These are phyloP conservation scores for Cordyceps fumosorosea DNA, from an alignment of 2,329 filamentous ascomycete genomes.

Conservation along the genomic window DNA sequence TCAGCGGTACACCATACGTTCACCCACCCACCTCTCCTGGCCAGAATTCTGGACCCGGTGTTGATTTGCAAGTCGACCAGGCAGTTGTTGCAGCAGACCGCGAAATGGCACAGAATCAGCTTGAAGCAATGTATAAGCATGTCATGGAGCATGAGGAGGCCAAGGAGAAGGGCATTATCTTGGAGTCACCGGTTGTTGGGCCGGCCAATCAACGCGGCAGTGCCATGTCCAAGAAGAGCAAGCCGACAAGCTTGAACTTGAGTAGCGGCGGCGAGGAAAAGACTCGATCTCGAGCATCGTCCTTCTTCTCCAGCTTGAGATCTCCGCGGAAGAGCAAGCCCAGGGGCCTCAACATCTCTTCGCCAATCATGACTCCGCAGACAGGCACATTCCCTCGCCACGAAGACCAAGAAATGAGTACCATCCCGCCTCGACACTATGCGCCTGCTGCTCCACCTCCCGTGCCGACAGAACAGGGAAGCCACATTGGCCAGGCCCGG, in stretches of 20 bases:
- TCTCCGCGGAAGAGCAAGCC: conserved; percentile 50
- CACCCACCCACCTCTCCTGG: conserved; percentile 32
- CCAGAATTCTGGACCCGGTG: conserved; percentile 47
- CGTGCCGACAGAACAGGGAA: conserved; percentile 42
- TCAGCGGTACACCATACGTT: conserved; percentile 20
- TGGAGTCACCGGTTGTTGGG: conserved; percentile 34
- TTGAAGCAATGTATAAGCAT: conserved; percentile 85
- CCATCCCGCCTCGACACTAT: conserved; percentile 53
- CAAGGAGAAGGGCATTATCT: conserved; percentile 48
- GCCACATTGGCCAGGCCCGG: conserved; percentile 23
- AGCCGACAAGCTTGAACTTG: conserved; percentile 46
- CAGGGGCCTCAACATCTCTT: conserved; percentile 53
- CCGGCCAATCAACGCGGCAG: conserved; percentile 20
- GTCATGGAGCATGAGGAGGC: conserved; percentile 84
- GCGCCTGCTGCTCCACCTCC: conserved; percentile 51
- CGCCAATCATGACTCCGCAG: conserved; percentile 59
- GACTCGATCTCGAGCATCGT: conserved; percentile 50
- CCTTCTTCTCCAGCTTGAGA: conserved; percentile 54
- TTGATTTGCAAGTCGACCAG: conserved; percentile 69
- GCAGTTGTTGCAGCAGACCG: conserved; percentile 68
- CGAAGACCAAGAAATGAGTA: conserved; percentile 49
- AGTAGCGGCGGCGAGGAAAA: conserved; percentile 37
- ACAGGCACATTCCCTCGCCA: conserved; percentile 52
- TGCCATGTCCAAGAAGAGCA: conserved; percentile 39
- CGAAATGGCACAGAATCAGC: conserved; percentile 69